Conservation (phyloP, 768 basidiomycete species). For the Podaxis pistillaris region DNA sequence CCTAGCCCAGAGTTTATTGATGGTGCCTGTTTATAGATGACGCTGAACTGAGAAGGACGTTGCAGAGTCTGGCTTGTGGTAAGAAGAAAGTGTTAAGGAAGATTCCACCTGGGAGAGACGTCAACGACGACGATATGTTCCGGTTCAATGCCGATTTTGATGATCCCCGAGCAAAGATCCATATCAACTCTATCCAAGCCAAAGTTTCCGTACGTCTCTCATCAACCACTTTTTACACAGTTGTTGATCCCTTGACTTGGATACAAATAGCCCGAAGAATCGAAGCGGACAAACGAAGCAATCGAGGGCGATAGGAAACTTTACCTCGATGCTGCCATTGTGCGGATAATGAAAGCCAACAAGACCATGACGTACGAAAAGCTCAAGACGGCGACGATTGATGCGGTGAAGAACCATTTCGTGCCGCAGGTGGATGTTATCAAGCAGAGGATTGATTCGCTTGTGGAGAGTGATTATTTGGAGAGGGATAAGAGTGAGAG, state of each 20-base stretch:
- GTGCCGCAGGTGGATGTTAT: conserved; percentile 80
- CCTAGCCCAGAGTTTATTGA: conserved; percentile 22
- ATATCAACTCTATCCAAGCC: conserved; percentile 94
- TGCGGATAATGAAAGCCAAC: conserved; percentile 92
- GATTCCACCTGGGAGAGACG: conserved; percentile 72
- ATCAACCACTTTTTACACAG: conserved; percentile 2
- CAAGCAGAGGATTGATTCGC: conserved; percentile 76
- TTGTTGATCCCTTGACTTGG: background rate
- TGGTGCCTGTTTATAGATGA: conserved; percentile 44
- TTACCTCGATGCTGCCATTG: conserved; percentile 91
- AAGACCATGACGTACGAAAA: conserved; percentile 82
- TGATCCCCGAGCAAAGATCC: conserved; percentile 74
- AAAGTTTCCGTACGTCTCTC: conserved; percentile 74
- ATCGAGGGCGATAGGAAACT: conserved; percentile 87
- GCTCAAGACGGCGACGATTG: conserved; percentile 80
- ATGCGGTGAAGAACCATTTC: conserved; percentile 87
- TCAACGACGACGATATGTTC: conserved; percentile 75
- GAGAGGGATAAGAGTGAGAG: conserved; percentile 70
- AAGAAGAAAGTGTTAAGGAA: conserved; percentile 88
- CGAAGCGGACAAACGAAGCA: conserved; percentile 72
- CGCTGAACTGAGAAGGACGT: conserved; percentile 71
- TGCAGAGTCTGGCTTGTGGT: conserved; percentile 92
- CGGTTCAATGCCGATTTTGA: conserved; percentile 80
- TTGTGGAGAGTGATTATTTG: conserved; percentile 89
- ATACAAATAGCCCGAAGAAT: conserved; percentile 74